phyloP scores from a whole-genome alignment of 2,329 filamentous ascomycete genomes.

The Ophiocordyceps camponoti-leonardi region DNA sequence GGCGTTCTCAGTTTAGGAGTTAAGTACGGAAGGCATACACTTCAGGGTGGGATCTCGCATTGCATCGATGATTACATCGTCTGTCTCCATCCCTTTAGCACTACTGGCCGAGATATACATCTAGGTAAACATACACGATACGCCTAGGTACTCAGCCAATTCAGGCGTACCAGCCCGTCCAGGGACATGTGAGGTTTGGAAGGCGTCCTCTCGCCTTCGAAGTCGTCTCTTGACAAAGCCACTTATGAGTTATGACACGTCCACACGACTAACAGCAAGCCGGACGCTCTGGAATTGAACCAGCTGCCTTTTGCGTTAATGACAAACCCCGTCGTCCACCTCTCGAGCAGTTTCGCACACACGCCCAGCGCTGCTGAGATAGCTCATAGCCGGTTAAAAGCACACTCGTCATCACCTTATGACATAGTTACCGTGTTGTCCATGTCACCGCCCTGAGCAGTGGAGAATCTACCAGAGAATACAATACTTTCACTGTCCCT shows the following conservation, averaged over 20 bases:
- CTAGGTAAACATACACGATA: too few species aligned
- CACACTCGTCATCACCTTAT: neutral
- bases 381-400: too few species aligned
- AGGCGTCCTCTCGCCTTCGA: neutral
- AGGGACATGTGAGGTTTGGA: neutral
- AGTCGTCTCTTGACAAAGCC: neutral
- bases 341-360: too few species aligned
- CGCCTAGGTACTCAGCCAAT: too few species aligned
- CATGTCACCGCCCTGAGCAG: conserved; percentile 17
- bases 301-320: too few species aligned
- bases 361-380: too few species aligned
- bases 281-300: too few species aligned
- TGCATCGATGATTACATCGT: neutral
- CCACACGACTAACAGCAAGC: too few species aligned
- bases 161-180: too few species aligned
- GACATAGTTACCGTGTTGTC: neutral
- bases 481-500: conserved; percentile 29
- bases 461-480: conserved; percentile 33
- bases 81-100: neutral
- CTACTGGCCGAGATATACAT: neutral
- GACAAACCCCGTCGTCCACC: too few species aligned
- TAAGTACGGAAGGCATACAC: neutral
- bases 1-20: neutral
- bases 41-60: neutral
- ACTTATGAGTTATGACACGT: too few species aligned